Base-by-base conservation (phyloP, 352 stramenopile species). In the Phytophthora fragariae region DNA sequence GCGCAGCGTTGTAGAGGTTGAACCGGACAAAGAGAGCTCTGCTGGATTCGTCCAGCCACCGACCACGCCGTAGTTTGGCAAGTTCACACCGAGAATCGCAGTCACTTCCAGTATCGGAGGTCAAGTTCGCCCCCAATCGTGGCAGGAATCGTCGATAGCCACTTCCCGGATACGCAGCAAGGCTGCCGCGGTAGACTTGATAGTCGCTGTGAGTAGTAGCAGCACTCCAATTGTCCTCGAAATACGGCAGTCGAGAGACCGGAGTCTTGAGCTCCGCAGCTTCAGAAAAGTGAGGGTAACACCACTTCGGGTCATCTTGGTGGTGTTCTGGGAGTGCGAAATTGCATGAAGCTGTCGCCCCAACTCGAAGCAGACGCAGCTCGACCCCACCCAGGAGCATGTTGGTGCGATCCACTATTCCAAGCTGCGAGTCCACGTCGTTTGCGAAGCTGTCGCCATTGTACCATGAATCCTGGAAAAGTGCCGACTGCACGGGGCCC, bases 381-480 rank as follows among this genome's bases (percentile, higher is more conserved):
- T 92, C 79, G 1, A 93, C 57, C 0, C 82, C 83, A 27, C 87
- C 88, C 5, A 94, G 76, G n/a, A 94, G 82, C 39, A 89, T 12
- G 44, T 88, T 81, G 6, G 73, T 58, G 15, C 79, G 72, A 52
- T 81, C 79, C 2, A 89, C 75, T 15, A 89, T n/a, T 9, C 80
- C 83, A n/a, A 91, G 63, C 14, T 84, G 85, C 9, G 64, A 85
- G 27, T 88, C 78, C 6, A 85, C 80, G 44, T 92, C 85, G 5
- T 62, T 52, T 2, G 57, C 46, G 27, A 86, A 91, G 24, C 52
- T 65, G 44, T 92, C 82, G 14, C 84, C 84, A 62, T 91, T 92
- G 63, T 88, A 91, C 77, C 81, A 90, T 11, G 41, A 75, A 12
- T 82, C 68, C 10, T 83, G 79, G 59, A 93, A 91, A 19, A 92